Conservation (phyloP, 768 basidiomycete species). For the Austroboletus eburneus region DNA sequence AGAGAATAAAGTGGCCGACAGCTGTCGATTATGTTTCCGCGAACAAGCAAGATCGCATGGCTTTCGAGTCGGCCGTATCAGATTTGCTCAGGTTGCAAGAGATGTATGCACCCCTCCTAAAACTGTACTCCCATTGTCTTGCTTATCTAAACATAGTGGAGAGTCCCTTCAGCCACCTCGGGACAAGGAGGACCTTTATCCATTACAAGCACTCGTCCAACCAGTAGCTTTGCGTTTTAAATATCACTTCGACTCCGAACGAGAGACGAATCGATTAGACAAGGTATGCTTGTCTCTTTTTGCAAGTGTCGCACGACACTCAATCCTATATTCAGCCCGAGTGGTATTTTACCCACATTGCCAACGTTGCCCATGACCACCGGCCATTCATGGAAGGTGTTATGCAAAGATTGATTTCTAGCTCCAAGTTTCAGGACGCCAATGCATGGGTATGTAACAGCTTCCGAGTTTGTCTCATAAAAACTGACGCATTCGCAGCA, state of each 20-base stretch:
- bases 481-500: conserved; percentile 43
- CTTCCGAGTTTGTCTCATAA: neutral
- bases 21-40: conserved; percentile 60
- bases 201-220: conserved; percentile 78
- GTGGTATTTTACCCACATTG: conserved; percentile 92
- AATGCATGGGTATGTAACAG: conserved; percentile 66
- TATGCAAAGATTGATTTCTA: conserved; percentile 64
- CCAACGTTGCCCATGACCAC: conserved; percentile 86
- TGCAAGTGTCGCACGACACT: neutral
- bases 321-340: conserved; percentile 63
- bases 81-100: conserved; percentile 74
- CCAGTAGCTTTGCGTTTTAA: conserved; percentile 86
- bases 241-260: conserved; percentile 87
- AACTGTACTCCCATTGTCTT: no score
- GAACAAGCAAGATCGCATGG: conserved; percentile 45
- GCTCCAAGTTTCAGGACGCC: conserved; percentile 58
- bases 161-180: conserved; percentile 38
- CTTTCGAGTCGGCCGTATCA: conserved; percentile 76
- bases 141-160: conserved; percentile 40
- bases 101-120: conserved; percentile 50
- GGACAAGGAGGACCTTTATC: conserved; percentile 59
- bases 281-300: conserved; percentile 52
- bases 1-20: conserved; percentile 83
- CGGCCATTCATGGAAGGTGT: conserved; percentile 70
- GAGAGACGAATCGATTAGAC: conserved; percentile 87